These are phyloP conservation scores for Agapanthus africanus DNA, from an alignment of 106 monocot species.

Conservation along the genomic window DNA sequence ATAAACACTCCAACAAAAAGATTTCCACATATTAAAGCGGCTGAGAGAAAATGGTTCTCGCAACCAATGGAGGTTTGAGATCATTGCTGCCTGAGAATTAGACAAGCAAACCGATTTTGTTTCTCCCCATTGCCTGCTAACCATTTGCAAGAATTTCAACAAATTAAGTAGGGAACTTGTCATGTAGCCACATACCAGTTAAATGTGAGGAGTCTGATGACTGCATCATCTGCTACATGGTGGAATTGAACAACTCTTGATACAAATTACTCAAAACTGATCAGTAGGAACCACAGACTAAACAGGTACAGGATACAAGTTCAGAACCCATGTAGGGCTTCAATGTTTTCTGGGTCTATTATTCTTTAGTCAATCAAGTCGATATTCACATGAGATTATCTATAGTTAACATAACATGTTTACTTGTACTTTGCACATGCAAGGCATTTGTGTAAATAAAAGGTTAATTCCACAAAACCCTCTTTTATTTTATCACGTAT, in stretches of 20 bases:
- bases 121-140: too few species aligned
- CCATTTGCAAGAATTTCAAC: background rate
- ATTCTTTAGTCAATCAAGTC: background rate
- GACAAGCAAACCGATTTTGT: too few species aligned
- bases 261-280: background rate
- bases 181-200: background rate
- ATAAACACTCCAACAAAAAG: too few species aligned
- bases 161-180: background rate
- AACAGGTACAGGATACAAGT: background rate
- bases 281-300: background rate
- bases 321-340: background rate
- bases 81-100: too few species aligned
- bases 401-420: background rate
- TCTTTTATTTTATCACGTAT: too few species aligned
- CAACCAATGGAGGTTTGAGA: too few species aligned
- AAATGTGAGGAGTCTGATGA: background rate
- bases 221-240: background rate
- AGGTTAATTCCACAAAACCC: too few species aligned
- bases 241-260: background rate
- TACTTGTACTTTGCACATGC: background rate
- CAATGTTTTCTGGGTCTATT: background rate
- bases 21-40: background rate
- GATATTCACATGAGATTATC: background rate
- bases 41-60: background rate
- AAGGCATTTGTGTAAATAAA: too few species aligned